phyloP scores from a whole-genome alignment of 225 moss, liverwort and hornwort species.

The Takakia lepidozioides region DNA sequence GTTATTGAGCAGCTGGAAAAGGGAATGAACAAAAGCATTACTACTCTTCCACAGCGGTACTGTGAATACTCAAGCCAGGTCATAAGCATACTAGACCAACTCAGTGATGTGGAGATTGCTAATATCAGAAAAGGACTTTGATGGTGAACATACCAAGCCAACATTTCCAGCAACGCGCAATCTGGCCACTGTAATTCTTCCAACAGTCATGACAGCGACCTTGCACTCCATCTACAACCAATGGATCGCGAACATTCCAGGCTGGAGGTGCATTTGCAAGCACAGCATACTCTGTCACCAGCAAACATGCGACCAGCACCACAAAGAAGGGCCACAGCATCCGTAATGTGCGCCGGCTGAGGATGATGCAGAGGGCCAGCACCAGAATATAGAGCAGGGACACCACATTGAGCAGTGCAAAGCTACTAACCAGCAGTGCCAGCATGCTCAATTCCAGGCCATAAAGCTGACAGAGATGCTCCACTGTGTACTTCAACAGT shows the following conservation, averaged over 20 bases:
- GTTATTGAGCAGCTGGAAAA: no score
- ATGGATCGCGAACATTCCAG: constrained; percentile 17
- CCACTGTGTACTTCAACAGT: constrained; percentile 22
- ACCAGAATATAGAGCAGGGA: constrained; percentile 23
- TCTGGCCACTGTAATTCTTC: constrained; percentile 14
- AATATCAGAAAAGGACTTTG: no score
- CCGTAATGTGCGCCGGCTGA: constrained; percentile 14
- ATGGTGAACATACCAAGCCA: constrained; percentile 28
- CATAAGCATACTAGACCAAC: no score
- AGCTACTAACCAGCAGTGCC: constrained; percentile 23
- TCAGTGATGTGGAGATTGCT: no score
- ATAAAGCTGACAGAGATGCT: constrained; percentile 32
- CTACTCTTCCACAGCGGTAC: no score
- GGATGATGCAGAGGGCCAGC: constrained; percentile 26
- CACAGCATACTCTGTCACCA: constrained; percentile 27
- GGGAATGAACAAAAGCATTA: no score
- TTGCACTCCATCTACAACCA: constrained; percentile 6
- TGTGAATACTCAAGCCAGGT: no score
- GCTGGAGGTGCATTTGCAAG: constrained; percentile 24
- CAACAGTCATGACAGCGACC: constrained; percentile 14
- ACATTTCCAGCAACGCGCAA: constrained; percentile 26
- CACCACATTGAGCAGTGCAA: constrained; percentile 34
- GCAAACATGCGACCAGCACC: constrained; percentile 17
- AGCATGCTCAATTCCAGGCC: constrained; percentile 33
- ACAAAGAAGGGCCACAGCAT: constrained; percentile 31